A percentile compares a stretch with the other conserved stretches of the same genome.
These are phyloP conservation scores for Aspergillus heteromorphus DNA, from an alignment of 495 filamentous ascomycete genomes.

Conservation along the genomic window DNA sequence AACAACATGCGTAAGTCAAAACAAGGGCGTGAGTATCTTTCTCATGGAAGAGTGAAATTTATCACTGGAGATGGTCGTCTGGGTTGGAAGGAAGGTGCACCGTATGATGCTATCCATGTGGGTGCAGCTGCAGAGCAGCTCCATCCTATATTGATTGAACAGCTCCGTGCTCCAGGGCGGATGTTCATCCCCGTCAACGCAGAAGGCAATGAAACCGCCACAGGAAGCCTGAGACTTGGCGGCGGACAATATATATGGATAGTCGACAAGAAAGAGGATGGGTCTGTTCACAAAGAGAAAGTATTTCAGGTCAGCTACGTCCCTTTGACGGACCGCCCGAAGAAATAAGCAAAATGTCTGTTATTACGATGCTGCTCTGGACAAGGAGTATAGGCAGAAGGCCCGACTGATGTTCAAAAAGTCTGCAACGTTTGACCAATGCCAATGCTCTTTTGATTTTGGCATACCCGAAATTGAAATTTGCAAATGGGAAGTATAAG, in stretches of 20 bases:
- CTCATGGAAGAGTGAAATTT: conserved; percentile 60
- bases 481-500: background rate
- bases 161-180: conserved; percentile 71
- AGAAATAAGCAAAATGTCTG: conserved; percentile 5
- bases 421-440: background rate
- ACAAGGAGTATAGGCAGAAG: background rate
- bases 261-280: conserved; percentile 80
- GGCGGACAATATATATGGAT: conserved; percentile 77
- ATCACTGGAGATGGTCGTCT: conserved; percentile 75
- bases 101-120: conserved; percentile 91
- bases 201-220: conserved; percentile 20
- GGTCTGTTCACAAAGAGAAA: conserved; percentile 67
- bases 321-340: conserved; percentile 81
- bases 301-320: conserved; percentile 86
- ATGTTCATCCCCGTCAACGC: conserved; percentile 88
- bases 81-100: conserved; percentile 59
- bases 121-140: conserved; percentile 77
- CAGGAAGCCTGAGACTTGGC: conserved; percentile 13
- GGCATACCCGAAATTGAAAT: background rate
- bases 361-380: background rate
- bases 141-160: conserved; percentile 68
- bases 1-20: conserved; percentile 68
- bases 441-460: background rate
- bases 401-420: background rate
- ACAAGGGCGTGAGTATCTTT: conserved; percentile 58